phyloP scores from a whole-genome alignment of 192 early-diverging fungal genomes.

The Diversispora eburnea region DNA sequence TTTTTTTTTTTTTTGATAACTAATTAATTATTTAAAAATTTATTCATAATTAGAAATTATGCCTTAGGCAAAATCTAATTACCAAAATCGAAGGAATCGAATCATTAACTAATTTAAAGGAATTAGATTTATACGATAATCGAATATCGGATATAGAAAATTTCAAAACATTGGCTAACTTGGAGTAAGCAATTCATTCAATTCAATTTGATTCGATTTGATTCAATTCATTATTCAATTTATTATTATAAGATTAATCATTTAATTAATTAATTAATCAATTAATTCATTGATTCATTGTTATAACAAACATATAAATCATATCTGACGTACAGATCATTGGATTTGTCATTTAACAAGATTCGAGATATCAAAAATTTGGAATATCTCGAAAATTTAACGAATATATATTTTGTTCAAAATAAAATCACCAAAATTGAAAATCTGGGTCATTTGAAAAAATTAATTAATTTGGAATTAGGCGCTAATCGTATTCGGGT shows the following conservation, averaged over 20 bases:
- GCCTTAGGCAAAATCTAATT: conserved; percentile 83
- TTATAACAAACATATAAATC: too few relatives aligned
- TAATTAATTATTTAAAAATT: too few relatives aligned
- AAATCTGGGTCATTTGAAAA: conserved; percentile 60
- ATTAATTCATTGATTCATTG: background rate
- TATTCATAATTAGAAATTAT: conserved; percentile 48
- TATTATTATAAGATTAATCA: background rate
- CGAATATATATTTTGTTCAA: conserved; percentile 84
- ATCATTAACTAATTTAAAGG: conserved; percentile 53
- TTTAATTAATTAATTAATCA: too few relatives aligned
- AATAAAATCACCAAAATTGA: conserved; percentile 88
- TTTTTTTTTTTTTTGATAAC: too few relatives aligned
- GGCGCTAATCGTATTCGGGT: conserved; percentile 93
- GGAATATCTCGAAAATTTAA: conserved; percentile 56
- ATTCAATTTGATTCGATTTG: background rate
- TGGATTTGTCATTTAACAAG: conserved; percentile 97
- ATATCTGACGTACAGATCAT: conserved; percentile 24
- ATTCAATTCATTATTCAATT: background rate
- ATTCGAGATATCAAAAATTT: conserved; percentile 76
- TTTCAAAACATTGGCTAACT: conserved; percentile 51
- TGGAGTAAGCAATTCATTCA: conserved; percentile 49
- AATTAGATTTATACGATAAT: conserved; percentile 97
- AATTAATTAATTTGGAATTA: conserved; percentile 83
- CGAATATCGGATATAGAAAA: conserved; percentile 72
- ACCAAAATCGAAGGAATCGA: conserved; percentile 62